phyloP scores from a whole-genome alignment of 495 filamentous ascomycete genomes.

The Podospora pseudopauciseta region DNA sequence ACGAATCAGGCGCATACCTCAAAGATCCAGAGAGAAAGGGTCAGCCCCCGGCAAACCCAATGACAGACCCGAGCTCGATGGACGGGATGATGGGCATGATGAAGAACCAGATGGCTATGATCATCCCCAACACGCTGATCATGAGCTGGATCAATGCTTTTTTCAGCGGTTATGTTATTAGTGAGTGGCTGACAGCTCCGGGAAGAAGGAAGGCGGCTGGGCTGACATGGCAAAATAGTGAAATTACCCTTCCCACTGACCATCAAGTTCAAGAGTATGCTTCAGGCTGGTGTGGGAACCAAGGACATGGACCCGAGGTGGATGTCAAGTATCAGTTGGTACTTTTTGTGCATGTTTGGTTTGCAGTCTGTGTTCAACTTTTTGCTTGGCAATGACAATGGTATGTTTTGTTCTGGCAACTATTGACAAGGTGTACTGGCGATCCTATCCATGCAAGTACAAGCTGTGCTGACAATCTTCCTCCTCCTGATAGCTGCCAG shows the following conservation, averaged over 20 bases:
- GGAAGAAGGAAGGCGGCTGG: neutral
- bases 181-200: conserved; percentile 48
- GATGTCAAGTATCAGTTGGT: conserved; percentile 98
- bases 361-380: conserved; percentile 98
- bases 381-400: conserved; percentile 90
- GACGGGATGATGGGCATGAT: conserved; percentile 99
- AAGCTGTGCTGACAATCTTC: neutral
- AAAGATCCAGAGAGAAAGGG: conserved; percentile 84
- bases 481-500: conserved; percentile 65
- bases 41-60: conserved; percentile 86
- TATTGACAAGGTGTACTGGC: neutral
- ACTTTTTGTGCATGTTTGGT: conserved; percentile 95
- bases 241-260: conserved; percentile 98
- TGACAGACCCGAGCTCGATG: conserved; percentile 97
- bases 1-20: conserved; percentile 78
- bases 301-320: conserved; percentile 94
- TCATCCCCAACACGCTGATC: conserved; percentile 96
- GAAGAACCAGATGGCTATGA: conserved; percentile 99
- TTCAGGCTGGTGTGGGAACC: conserved; percentile 93
- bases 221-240: conserved; percentile 43
- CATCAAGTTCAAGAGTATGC: conserved; percentile 98
- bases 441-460: neutral
- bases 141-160: conserved; percentile 99
- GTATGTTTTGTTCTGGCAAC: conserved; percentile 47
- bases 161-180: conserved; percentile 95